Evolutionary conservation across 768 basidiomycete species (phyloP).

Genomic region (Serendipita sp.): DNA sequence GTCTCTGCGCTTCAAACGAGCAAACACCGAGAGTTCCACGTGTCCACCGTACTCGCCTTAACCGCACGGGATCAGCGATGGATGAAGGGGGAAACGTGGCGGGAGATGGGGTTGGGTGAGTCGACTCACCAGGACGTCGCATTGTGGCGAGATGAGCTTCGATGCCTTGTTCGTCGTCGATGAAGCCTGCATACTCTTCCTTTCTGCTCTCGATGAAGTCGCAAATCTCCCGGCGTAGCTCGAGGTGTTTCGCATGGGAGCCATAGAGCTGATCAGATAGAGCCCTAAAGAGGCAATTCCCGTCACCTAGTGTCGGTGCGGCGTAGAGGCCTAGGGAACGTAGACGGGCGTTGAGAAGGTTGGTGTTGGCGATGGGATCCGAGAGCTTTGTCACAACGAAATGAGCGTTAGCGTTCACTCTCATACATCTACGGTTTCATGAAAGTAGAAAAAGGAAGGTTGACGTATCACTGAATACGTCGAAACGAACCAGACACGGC

Average conservation of each 20-base stretch:
- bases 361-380: constrained; percentile 49
- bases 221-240: constrained; percentile 61
- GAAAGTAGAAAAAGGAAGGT: not conserved
- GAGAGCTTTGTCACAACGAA: constrained; percentile 16
- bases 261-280: constrained; percentile 80
- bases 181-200: constrained; percentile 69
- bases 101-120: constrained; percentile 7
- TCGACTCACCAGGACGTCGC: constrained; percentile 60
- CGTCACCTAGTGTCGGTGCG: constrained; percentile 75
- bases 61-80: constrained; percentile 8
- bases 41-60: constrained; percentile 83
- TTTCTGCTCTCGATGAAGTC: constrained; percentile 61
- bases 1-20: constrained; percentile 58
- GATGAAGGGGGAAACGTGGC: constrained; percentile 9
- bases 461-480: not conserved
- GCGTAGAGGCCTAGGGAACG: constrained; percentile 69
- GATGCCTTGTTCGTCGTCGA: constrained; percentile 69
- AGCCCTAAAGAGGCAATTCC: constrained; percentile 88
- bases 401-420: not conserved
- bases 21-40: constrained; percentile 84
- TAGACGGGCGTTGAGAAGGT: constrained; percentile 56
- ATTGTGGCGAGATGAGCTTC: constrained; percentile 60
- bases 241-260: constrained; percentile 47
- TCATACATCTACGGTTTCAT: not conserved
- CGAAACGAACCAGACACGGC: not conserved